These are phyloP conservation scores for Casuarina cunninghamiana DNA, from an alignment of 306 rosid genomes.

Conservation along the genomic window DNA sequence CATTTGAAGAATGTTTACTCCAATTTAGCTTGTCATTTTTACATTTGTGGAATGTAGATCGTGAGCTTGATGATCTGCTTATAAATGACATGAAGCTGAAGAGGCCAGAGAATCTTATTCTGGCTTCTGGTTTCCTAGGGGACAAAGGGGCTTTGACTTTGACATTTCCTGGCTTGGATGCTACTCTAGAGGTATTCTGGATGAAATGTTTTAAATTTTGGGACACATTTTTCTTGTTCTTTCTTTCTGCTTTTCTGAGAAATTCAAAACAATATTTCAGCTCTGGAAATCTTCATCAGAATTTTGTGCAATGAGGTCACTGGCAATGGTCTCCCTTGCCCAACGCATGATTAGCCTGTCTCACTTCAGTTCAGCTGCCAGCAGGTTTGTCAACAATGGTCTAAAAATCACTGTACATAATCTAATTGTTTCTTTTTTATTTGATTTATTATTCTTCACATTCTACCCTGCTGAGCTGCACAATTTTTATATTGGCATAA, in stretches of 20 bases:
- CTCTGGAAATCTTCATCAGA: constrained; percentile 93
- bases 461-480: neutral
- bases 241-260: constrained; percentile 40
- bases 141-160: constrained; percentile 92
- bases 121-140: constrained; percentile 87
- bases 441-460: constrained; percentile 6
- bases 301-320: constrained; percentile 87
- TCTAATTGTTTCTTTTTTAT: constrained; percentile 16
- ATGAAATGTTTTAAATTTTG: constrained; percentile 36
- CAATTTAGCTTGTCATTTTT: constrained; percentile 84
- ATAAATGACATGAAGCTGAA: constrained; percentile 73
- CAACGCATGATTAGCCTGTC: constrained; percentile 86
- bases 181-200: constrained; percentile 75
- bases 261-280: constrained; percentile 67
- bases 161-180: constrained; percentile 73
- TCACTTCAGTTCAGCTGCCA: constrained; percentile 74
- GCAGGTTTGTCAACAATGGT: constrained; percentile 61
- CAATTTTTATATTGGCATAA: constrained; percentile 14
- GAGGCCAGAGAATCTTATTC: constrained; percentile 73
- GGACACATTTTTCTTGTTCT: constrained; percentile 36
- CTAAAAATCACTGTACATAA: neutral
- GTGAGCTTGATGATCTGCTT: constrained; percentile 79
- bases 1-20: constrained; percentile 75
- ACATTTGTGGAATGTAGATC: constrained; percentile 79
- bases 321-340: constrained; percentile 95